Conservation (phyloP, 2,329 filamentous ascomycete genomes). For the Penicillium sp. region DNA sequence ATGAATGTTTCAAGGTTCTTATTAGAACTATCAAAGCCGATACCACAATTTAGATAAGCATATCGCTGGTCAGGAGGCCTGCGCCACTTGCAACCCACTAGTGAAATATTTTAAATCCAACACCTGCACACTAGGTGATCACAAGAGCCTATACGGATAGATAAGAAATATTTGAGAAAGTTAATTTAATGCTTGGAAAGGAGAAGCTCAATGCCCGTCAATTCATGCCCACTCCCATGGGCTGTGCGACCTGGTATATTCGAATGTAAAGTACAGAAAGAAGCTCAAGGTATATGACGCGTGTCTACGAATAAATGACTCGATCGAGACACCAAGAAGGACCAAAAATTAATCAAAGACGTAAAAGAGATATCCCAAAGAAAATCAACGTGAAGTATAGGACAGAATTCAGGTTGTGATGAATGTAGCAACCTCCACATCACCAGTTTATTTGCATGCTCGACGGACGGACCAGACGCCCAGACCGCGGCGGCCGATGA, state of each 20-base stretch:
- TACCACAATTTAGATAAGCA: too few species aligned
- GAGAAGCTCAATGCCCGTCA: background rate
- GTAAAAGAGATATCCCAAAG: background rate
- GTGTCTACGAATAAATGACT: too few species aligned
- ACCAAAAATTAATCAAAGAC: background rate
- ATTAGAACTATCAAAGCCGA: too few species aligned
- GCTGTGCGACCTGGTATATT: background rate
- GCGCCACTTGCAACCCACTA: too few species aligned
- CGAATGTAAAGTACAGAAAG: background rate
- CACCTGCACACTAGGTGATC: too few species aligned
- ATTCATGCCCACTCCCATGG: background rate
- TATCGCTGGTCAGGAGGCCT: too few species aligned
- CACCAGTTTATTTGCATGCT: conserved; percentile 22
- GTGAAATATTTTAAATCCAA: too few species aligned
- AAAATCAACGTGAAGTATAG: background rate
- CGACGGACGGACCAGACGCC: conserved; percentile 49
- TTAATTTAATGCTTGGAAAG: too few species aligned
- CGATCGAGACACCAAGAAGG: background rate
- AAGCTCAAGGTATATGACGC: background rate
- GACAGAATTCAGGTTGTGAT: too few species aligned
- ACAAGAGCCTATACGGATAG: too few species aligned
- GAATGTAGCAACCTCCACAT: background rate
- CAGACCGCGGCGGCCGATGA: conserved; percentile 50
- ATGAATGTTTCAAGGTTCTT: too few species aligned
- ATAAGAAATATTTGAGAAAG: too few species aligned